Evolutionary conservation across 768 basidiomycete genomes (phyloP).

Genomic region (Exsudoporus frostii): DNA sequence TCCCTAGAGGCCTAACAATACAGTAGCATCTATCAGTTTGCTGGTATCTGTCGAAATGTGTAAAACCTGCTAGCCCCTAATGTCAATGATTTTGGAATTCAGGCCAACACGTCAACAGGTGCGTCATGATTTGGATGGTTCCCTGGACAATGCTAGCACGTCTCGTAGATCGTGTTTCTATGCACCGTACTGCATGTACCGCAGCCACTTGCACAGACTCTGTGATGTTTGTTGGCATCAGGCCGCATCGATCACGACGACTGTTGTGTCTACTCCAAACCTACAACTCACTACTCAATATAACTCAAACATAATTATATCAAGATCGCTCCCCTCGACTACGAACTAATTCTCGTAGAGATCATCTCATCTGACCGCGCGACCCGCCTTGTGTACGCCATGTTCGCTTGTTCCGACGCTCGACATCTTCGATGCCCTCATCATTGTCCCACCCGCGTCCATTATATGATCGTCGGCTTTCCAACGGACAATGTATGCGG

Average conservation of each 20-base stretch:
- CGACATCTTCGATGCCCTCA: slow-evolving; percentile 2
- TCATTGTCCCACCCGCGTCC: slow-evolving; percentile 5
- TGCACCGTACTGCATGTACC: too few species aligned
- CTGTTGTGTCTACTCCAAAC: neutral
- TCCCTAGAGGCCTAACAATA: neutral
- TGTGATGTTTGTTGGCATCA: neutral
- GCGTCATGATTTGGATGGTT: too few species aligned
- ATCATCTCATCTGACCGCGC: neutral
- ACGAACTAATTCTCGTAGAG: neutral
- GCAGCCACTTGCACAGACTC: neutral
- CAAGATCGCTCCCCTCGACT: neutral
- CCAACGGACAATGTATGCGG: slow-evolving; percentile 7
- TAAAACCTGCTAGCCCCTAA: neutral
- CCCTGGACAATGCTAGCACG: too few species aligned
- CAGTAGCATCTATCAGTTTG: neutral
- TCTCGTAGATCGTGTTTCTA: too few species aligned
- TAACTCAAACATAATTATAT: too few species aligned
- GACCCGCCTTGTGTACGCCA: neutral
- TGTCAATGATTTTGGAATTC: too few species aligned
- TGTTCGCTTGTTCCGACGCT: neutral
- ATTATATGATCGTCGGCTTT: slow-evolving; percentile 6
- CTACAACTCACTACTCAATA: neutral
- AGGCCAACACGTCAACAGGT: too few species aligned
- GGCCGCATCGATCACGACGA: too few species aligned
- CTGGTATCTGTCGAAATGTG: neutral